Evolutionary conservation across 805 yeast genomes (phyloP).

Genomic region (Metschnikowia bowlesiae): DNA sequence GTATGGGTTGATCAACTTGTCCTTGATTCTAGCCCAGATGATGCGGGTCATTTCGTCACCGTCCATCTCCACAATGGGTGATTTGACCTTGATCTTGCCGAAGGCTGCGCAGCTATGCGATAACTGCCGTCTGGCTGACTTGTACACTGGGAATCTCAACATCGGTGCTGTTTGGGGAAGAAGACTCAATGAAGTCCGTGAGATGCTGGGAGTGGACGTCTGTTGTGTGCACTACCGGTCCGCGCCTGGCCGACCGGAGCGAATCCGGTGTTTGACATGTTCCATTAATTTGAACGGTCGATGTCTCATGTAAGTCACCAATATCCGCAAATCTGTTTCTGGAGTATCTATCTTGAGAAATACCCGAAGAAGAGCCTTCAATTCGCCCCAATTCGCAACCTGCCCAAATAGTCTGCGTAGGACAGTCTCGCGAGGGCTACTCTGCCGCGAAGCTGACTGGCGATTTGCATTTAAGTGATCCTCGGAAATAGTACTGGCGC

Average conservation of each 20-base stretch:
- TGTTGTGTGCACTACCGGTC: not conserved
- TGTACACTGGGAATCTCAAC: constrained; percentile 9
- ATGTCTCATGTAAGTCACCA: not conserved
- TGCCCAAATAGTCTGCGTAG: too few relatives aligned
- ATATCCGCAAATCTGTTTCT: not conserved
- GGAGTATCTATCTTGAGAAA: too few relatives aligned
- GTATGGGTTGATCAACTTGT: constrained; percentile 78
- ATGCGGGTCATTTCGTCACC: constrained; percentile 98
- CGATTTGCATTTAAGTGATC: not conserved
- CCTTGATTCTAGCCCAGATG: constrained; percentile 89
- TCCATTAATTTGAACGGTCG: too few relatives aligned
- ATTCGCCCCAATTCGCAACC: too few relatives aligned
- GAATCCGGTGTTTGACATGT: not conserved
- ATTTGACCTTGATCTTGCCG: constrained; percentile 68
- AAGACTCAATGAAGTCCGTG: not conserved
- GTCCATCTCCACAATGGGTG: constrained; percentile 94
- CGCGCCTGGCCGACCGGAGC: constrained; percentile 1
- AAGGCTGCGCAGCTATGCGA: constrained; percentile 4
- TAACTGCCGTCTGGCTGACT: constrained; percentile 8
- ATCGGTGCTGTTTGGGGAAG: not conserved
- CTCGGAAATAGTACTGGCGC: not conserved
- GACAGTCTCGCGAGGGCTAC: too few relatives aligned
- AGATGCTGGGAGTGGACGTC: constrained; percentile 1
- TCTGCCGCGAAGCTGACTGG: too few relatives aligned
- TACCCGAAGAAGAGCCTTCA: too few relatives aligned